phyloP scores from a whole-genome alignment of 1,139 yeast genomes.

The Candida albicans region DNA sequence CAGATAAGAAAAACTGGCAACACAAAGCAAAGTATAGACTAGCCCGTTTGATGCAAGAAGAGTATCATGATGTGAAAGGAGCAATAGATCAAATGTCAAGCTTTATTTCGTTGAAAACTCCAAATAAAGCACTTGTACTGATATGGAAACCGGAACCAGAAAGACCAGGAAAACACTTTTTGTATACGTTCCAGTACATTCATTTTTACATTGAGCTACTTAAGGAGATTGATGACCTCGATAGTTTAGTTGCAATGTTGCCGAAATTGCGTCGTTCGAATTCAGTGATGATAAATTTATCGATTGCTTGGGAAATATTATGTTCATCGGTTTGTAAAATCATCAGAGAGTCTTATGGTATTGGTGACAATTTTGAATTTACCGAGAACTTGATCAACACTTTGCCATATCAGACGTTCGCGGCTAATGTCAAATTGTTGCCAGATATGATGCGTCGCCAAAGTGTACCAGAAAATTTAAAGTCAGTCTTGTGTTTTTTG shows the following conservation, averaged over 20 bases:
- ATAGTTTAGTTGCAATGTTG: constrained; percentile 57
- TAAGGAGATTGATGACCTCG: constrained; percentile 54
- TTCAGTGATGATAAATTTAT: constrained; percentile 66
- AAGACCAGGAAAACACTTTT: constrained; percentile 90
- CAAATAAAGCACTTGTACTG: constrained; percentile 70
- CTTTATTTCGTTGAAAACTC: constrained; percentile 65
- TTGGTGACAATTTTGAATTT: constrained; percentile 51
- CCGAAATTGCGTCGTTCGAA: constrained; percentile 75
- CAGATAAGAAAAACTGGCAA: constrained; percentile 89
- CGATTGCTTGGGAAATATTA: constrained; percentile 64
- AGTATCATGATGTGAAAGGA: constrained; percentile 47
- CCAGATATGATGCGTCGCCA: constrained; percentile 30
- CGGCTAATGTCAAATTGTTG: constrained; percentile 37
- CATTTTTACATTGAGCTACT: constrained; percentile 61
- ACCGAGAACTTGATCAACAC: constrained; percentile 55
- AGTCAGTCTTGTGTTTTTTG: constrained; percentile 43
- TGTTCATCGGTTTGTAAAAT: constrained; percentile 50
- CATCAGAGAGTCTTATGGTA: constrained; percentile 44
- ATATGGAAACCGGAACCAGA: constrained; percentile 95
- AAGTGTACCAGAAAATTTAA: constrained; percentile 28
- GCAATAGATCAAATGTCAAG: constrained; percentile 67
- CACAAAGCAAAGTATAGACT: constrained; percentile 79
- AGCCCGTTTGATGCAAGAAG: constrained; percentile 62
- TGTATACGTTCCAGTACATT: constrained; percentile 71
- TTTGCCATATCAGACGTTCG: constrained; percentile 48